Conservation (phyloP, 805 yeast genomes). For the Brettanomyces sp. region DNA sequence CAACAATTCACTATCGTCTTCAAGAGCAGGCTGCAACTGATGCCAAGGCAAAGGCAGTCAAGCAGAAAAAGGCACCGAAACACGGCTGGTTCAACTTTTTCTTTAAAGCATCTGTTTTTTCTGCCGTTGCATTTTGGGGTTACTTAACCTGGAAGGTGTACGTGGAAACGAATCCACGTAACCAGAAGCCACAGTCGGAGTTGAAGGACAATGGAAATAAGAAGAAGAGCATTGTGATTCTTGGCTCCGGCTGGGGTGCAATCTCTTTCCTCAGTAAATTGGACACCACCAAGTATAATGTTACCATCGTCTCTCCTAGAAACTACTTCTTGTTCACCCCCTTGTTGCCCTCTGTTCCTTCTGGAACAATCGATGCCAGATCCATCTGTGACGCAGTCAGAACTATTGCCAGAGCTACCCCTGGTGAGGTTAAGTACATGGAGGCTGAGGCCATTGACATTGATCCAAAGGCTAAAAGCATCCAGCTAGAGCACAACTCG, state of each 20-base stretch:
- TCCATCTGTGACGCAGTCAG: slow-evolving; percentile 93
- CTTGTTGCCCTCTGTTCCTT: slow-evolving; percentile 88
- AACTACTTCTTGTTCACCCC: slow-evolving; percentile 95
- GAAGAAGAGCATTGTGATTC: slow-evolving; percentile 68
- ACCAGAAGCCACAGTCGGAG: slow-evolving; percentile 48
- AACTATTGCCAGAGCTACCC: slow-evolving; percentile 64
- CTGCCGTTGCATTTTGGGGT: slow-evolving; percentile 44
- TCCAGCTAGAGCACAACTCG: slow-evolving; percentile 51
- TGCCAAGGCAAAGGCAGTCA: too few relatives aligned
- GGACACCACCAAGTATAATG: slow-evolving; percentile 83
- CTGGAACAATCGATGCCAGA: slow-evolving; percentile 83
- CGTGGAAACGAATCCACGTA: slow-evolving; percentile 50
- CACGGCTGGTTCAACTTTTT: slow-evolving; percentile 25
- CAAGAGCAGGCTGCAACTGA: too few relatives aligned
- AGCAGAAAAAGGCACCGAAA: neutral
- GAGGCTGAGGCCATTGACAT: slow-evolving; percentile 87
- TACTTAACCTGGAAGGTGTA: slow-evolving; percentile 56
- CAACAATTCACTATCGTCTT: too few relatives aligned
- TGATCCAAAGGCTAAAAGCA: slow-evolving; percentile 59
- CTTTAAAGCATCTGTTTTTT: slow-evolving; percentile 41
- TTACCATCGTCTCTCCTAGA: slow-evolving; percentile 85
- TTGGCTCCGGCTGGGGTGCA: slow-evolving; percentile 94
- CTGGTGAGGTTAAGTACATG: slow-evolving; percentile 70
- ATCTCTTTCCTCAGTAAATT: slow-evolving; percentile 74
- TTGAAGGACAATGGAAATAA: slow-evolving; percentile 40